Evolutionary conservation across 176 grass and related monocot genomes (phyloP), one percentile per base, ranked within the genome.

Genomic region (Raddia guianensis): DNA sequence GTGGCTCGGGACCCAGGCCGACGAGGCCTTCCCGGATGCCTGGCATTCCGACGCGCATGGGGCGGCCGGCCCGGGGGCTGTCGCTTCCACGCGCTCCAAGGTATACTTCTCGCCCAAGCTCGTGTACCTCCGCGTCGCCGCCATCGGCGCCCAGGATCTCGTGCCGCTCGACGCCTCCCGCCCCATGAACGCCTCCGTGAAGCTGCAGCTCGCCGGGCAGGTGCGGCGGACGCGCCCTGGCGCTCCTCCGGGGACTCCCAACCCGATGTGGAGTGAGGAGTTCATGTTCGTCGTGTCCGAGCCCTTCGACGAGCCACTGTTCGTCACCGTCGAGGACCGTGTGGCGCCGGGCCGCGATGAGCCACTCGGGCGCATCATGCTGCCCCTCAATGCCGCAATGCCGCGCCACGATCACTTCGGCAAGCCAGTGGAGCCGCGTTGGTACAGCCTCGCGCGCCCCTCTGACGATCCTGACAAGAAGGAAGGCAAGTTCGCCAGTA

Each of bases 81-180:
- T 98, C 49, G 70, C 81, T 1, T 91, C 93, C 85, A 95, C 92
- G 11, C 90, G 95, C 62, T 86, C 88, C 55, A 93, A 98, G 87
- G 95, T 98, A 7, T 98, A 98, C 79, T 95, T 98, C 84, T 95
- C 95, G 13, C 95, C 95, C 49, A 98, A 89, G 81, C 92, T 98
- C 63, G 73, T 91, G 0, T 98, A 98, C 81, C 89, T 98, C 50
- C 90, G 92, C 1, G 86, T 98, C 32, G 63, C 70, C 12, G 86
- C 79, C 42, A 65, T 95, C 55, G 90, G 48, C 35, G 95, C 92
- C 14, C 95, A 95, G 87, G 95, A 98, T 84, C 86, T 98, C 57
- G 66, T 95, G 18, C 92, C 92, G 6, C 44, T 63, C 46, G 95
- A 98, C 78, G 59, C 81, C 6, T 93, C 86, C 3, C 90, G 95